Base-by-base conservation (phyloP, 768 basidiomycete genomes). In the Kwoniella heveanensis region DNA sequence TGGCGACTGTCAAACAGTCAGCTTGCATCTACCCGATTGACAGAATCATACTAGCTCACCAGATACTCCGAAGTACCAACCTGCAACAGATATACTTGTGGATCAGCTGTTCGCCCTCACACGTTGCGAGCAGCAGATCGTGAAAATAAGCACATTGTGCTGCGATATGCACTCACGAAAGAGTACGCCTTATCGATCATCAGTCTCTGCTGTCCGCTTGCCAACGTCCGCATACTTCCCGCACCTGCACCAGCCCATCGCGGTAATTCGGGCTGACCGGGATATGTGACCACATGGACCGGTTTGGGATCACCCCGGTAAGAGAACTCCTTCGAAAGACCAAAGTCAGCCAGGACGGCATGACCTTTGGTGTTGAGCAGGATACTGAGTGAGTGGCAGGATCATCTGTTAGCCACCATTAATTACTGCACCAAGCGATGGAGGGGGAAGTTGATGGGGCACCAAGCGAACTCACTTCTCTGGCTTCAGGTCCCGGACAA, bases 301-400 rank as follows among this genome's bases (percentile, higher is more conserved):
- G 72, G 70, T 27, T 62, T 48, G 4, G 74, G 74, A 2, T 72
- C 65, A 7, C 74, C 74, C 36, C 74, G 36, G 44, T 72, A 76
- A 1, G 48, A 47, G 50, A 76, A 76, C 51, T 70, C 59, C 57
- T 67, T 72, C 7, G 74, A 68, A 4, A 76, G 65, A 25, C 96
- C 96, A 75, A 99, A 99, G 82, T 98, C 96, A 25, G 94, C 97
- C 36, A 99, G 84, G 46, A 98, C 92, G 67, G 97, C 92, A 78
- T 99, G 96, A 0, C 96, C 96, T 70, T 93, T 90, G 1, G 86
- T 86, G 54, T 90, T 91, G 70, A 99, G 94, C 59, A 99, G 87
- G 71, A 98, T 91, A 81, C 62, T 64, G 26, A 22, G 21, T 10
- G 12, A 1, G 24, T 22, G 12, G 25, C 21, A 36, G 10, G 39